Base-by-base conservation (phyloP, 2,329 filamentous ascomycete species). In the Colletotrichum sp. region DNA sequence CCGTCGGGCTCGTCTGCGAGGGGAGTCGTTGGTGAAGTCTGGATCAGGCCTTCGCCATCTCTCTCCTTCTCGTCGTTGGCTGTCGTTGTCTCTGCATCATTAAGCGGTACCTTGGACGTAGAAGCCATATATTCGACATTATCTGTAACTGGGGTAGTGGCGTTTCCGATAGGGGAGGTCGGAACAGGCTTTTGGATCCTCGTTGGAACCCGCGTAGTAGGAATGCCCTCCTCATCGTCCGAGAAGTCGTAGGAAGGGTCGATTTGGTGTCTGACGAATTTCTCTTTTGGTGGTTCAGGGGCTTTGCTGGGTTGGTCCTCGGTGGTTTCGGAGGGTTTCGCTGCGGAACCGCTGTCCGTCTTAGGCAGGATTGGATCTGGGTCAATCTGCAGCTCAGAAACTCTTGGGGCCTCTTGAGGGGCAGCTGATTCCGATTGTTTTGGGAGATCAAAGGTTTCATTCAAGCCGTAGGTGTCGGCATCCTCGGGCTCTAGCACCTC, bases 231-330 rank as follows among this genome's bases (percentile, higher is more conserved):
- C 24, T 79, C 76, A 6, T 77, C 76, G 63, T 78, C 76, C 8
- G 78, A 78, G 58, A 79, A 79, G 21, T 63, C 73, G 33, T 79
- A 78, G 5, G 74, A 63, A 2, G 63, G 55, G 54, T 78, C 76
- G 27, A 78, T 73, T 15, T 74, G 47, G 11, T 76, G 57, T 29
- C 73, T 75, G 15, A 31, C 13, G 33, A 72, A 76, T 18, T 21
- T 64, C 31, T 75, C 68, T 24, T 61, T 59, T 24, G 54, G 29
- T 24, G 34, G 7, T 12, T 21, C 33, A 4, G 16, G 18, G 34
- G 43, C 11, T 12, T 74, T 33, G 8, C 34, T 36, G 11, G 57
- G 11, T n/a, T 51, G 29, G n/a, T 38, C 57, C 12, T 34, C 27
- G 8, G 36, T 34, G 24, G 6, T 43, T 16, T 16, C 34, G 11